Base-by-base conservation (phyloP, 495 filamentous ascomycete genomes). In the Penicillium steckii region DNA sequence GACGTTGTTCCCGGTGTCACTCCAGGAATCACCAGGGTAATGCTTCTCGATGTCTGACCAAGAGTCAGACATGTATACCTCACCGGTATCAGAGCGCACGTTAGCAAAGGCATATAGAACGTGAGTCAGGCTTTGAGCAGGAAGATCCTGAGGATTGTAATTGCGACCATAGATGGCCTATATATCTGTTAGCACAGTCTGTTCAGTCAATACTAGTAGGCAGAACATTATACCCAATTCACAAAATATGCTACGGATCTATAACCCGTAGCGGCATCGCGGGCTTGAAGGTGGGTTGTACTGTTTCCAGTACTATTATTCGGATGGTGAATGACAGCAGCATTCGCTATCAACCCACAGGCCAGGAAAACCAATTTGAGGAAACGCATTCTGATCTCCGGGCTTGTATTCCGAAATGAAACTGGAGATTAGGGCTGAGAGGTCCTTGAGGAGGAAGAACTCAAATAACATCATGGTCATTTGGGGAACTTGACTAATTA, bases 41-140 rank as follows among this genome's bases (percentile, higher is more conserved):
- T 89, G 90, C 66, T 90, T 94, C 55, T 95, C 71, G 3, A 74
- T 66, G 55, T 91, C 87, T 50, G 84, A 80, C 68, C 90, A 94
- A 3, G 86, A 87, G 53, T 95, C 90, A 33, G 84, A 87, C n/a
- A 95, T 80, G 13, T 80, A 85, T 47, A 91, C 87, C 56, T 86
- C 80, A 13, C 89, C 89, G 32, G 65, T 76, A 1, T 83, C 75
- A 0, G 80, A 64, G 8, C 68, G 76, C 43, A 91, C 75, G 57
- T 90, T 86, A 46, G 85, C 86, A 66, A 94, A 94, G 18, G 89
- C 79, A 60, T 94, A 96, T 24, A 95, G 79, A n/a, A 95, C 73
- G 65, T 96, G 91, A 0, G 91, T 96, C 15, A 96, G 75, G 32
- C 87, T 83, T 21, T 86, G 79, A 4, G 78, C 80, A 2, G 89